These are phyloP conservation scores for Mucor indicus DNA, from an alignment of 371 early-diverging fungal genomes.

Conservation along the genomic window DNA sequence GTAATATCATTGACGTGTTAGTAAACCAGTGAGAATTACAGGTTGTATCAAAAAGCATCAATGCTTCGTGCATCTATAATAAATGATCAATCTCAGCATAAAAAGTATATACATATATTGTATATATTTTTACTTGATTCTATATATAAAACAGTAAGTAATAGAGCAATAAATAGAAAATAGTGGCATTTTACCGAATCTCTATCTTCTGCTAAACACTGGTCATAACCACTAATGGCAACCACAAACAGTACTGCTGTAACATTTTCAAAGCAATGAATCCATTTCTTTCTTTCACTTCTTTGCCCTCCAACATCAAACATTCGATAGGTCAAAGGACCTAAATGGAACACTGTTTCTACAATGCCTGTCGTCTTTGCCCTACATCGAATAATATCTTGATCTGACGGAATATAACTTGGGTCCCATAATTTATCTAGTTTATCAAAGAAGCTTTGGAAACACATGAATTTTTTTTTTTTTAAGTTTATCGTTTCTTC, in stretches of 20 bases:
- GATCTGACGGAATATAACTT: constrained; percentile 83
- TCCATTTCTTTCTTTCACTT: constrained; percentile 91
- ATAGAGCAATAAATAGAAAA: neutral
- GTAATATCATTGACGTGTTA: constrained; percentile 89
- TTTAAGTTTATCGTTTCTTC: neutral
- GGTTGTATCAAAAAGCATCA: constrained; percentile 92
- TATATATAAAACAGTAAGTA: constrained; percentile 5
- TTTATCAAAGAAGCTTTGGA: constrained; percentile 77
- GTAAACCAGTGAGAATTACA: constrained; percentile 94
- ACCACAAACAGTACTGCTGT: constrained; percentile 92
- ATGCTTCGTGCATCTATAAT: constrained; percentile 87
- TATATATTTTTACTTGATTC: constrained; percentile 15
- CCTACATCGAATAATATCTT: constrained; percentile 82
- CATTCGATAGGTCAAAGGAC: constrained; percentile 80
- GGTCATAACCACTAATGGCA: constrained; percentile 93
- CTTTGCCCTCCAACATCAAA: constrained; percentile 95
- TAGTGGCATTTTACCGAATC: constrained; percentile 64
- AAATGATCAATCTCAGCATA: neutral
- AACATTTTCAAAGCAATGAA: constrained; percentile 92
- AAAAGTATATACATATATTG: neutral
- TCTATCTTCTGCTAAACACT: constrained; percentile 91
- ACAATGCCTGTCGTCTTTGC: constrained; percentile 85
- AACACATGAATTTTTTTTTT: neutral
- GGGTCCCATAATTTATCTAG: constrained; percentile 75
- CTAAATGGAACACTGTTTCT: constrained; percentile 83